Evolutionary conservation across 2,329 filamentous ascomycete genomes (phyloP).

Genomic region (Xylariomycetidae sp.): DNA sequence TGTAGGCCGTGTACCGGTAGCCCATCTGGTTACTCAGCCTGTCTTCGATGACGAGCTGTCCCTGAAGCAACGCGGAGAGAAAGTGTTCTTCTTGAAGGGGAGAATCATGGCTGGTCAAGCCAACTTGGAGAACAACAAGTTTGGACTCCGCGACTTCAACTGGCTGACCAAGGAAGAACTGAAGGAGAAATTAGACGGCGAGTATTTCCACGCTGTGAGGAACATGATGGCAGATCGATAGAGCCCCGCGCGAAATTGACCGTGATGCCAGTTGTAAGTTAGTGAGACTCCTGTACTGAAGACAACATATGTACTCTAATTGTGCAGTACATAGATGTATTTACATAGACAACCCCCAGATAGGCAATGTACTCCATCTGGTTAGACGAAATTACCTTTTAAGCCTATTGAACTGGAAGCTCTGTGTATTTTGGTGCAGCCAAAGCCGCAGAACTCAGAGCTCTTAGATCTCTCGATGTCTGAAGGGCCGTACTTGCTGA

Average conservation of each 20-base stretch:
- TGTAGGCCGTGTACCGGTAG: slow-evolving; percentile 84
- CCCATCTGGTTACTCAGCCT: slow-evolving; percentile 63
- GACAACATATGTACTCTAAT: no score
- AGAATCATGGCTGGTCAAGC: slow-evolving; percentile 97
- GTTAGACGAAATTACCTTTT: no score
- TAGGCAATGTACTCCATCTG: slow-evolving; percentile 23
- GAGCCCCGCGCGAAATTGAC: slow-evolving; percentile 5
- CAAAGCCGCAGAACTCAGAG: no score
- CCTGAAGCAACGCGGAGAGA: slow-evolving; percentile 57
- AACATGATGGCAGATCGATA: slow-evolving; percentile 82
- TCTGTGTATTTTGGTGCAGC: no score
- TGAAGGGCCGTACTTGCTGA: no score
- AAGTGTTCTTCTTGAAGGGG: slow-evolving; percentile 94
- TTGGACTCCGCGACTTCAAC: slow-evolving; percentile 76
- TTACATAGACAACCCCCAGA: slow-evolving; percentile 8
- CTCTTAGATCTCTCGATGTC: no score
- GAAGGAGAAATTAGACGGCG: slow-evolving; percentile 54
- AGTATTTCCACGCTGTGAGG: slow-evolving; percentile 71
- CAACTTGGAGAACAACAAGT: slow-evolving; percentile 65
- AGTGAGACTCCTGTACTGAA: no score
- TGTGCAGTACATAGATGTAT: no score
- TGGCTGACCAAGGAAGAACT: slow-evolving; percentile 93
- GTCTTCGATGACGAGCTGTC: slow-evolving; percentile 38
- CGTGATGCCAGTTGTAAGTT: slow-evolving; percentile 10
- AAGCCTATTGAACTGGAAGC: no score